Conservation (phyloP, 805 yeast genomes). For the Tetrapisispora phaffii region DNA sequence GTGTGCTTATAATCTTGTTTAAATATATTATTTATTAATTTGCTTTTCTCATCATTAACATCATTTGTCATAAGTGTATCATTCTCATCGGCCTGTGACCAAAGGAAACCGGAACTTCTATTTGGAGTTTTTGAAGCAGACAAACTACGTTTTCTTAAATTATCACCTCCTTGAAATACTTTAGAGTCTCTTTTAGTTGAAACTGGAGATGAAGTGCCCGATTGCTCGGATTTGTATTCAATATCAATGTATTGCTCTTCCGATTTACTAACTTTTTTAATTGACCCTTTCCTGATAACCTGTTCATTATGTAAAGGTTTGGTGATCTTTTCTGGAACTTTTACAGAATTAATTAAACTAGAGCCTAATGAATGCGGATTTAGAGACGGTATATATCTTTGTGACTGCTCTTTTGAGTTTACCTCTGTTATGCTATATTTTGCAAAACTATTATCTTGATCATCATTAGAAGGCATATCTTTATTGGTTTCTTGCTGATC, state of each 20-base stretch:
- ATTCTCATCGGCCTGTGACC: neutral
- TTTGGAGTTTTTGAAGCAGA: neutral
- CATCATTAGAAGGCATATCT: neutral
- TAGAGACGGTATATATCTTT: neutral
- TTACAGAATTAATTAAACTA: slow-evolving; percentile 25
- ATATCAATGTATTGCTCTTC: neutral
- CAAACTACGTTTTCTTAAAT: neutral
- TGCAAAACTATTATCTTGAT: neutral
- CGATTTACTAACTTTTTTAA: neutral
- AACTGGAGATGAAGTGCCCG: neutral
- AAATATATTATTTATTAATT: neutral
- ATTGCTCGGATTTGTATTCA: neutral
- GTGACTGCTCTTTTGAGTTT: neutral
- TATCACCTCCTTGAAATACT: neutral
- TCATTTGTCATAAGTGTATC: neutral
- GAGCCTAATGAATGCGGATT: slow-evolving; percentile 19
- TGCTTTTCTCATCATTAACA: neutral
- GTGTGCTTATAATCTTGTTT: neutral
- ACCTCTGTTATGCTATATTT: neutral
- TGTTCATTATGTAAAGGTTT: neutral
- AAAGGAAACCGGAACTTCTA: slow-evolving; percentile 2
- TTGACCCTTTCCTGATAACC: neutral
- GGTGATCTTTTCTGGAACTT: slow-evolving; percentile 11
- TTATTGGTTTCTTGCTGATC: neutral
- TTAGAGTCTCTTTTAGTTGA: neutral